phyloP scores from a whole-genome alignment of 257 asterid genomes.

The Solanum tarijense region DNA sequence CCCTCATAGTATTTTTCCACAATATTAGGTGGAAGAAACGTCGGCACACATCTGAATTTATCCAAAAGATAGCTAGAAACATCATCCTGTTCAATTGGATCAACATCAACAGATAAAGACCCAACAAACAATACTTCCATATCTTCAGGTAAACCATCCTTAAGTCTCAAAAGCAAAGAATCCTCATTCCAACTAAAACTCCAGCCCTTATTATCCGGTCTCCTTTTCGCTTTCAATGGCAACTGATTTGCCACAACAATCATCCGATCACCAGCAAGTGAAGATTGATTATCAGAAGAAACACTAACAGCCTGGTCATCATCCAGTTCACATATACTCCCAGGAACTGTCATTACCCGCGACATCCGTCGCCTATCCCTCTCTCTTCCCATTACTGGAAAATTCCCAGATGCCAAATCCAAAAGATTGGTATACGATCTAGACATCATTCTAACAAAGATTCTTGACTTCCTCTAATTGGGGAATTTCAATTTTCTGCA shows the following conservation, averaged over 20 bases:
- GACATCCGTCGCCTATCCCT: conserved; percentile 61
- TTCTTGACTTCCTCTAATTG: conserved; percentile 12
- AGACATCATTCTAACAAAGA: conserved; percentile 58
- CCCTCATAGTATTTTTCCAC: conserved; percentile 61
- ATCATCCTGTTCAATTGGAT: conserved; percentile 75
- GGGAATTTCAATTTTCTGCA: conserved; percentile 29
- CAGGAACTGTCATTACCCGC: conserved; percentile 82
- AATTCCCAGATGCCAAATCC: conserved; percentile 83
- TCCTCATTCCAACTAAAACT: conserved; percentile 78
- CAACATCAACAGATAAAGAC: conserved; percentile 57
- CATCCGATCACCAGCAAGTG: conserved; percentile 66
- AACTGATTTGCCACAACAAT: conserved; percentile 67
- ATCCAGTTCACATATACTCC: conserved; percentile 65
- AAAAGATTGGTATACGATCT: conserved; percentile 80
- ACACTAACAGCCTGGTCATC: conserved; percentile 70
- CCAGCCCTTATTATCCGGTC: conserved; percentile 85
- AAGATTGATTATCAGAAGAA: conserved; percentile 67
- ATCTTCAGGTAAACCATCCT: conserved; percentile 78
- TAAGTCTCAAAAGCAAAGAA: conserved; percentile 58
- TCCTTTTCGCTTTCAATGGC: conserved; percentile 67
- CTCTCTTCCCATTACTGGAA: conserved; percentile 61
- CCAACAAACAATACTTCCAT: conserved; percentile 81
- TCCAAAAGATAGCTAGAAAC: conserved; percentile 56
- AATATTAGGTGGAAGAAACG: conserved; percentile 57
- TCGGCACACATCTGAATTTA: conserved; percentile 58